Evolutionary conservation across 306 rosid genomes (phyloP).

Genomic region (Pachyrhizus erosus): DNA sequence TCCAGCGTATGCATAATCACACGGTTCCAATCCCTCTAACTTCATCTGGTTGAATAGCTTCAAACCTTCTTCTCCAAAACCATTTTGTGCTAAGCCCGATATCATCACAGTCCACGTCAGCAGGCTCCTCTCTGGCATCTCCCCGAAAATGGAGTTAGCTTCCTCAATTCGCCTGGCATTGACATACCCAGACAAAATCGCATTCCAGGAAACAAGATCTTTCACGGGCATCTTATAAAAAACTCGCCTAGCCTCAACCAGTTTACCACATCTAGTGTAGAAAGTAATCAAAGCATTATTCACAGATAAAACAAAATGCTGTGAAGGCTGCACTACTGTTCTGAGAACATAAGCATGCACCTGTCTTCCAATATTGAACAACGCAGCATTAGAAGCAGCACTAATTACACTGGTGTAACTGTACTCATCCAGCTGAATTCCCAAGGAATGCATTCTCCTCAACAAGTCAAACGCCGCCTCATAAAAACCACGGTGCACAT

Average conservation of each 20-base stretch:
- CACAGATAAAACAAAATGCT: conserved; percentile 52
- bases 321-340: conserved; percentile 48
- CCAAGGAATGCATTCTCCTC: conserved; percentile 52
- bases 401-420: conserved; percentile 56
- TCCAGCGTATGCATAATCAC: conserved; percentile 68
- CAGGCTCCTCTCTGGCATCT: conserved; percentile 55
- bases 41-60: conserved; percentile 59
- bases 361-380: conserved; percentile 50
- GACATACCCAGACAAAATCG: conserved; percentile 57
- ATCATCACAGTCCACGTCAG: conserved; percentile 65
- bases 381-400: conserved; percentile 52
- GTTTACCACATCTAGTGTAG: conserved; percentile 48
- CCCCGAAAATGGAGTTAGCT: conserved; percentile 53
- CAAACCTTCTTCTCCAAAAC: conserved; percentile 61
- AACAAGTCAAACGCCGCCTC: conserved; percentile 51
- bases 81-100: conserved; percentile 60
- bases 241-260: conserved; percentile 47
- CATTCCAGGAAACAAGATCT: conserved; percentile 61
- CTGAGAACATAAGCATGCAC: conserved; percentile 56
- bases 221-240: conserved; percentile 47
- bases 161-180: conserved; percentile 50
- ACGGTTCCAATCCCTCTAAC: conserved; percentile 58
- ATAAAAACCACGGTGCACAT: conserved; percentile 46
- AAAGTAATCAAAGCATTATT: conserved; percentile 58
- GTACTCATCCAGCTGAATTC: conserved; percentile 58